These are phyloP conservation scores for Lithospermum erythrorhizon DNA, from an alignment of 257 asterid genomes.

Conservation along the genomic window DNA sequence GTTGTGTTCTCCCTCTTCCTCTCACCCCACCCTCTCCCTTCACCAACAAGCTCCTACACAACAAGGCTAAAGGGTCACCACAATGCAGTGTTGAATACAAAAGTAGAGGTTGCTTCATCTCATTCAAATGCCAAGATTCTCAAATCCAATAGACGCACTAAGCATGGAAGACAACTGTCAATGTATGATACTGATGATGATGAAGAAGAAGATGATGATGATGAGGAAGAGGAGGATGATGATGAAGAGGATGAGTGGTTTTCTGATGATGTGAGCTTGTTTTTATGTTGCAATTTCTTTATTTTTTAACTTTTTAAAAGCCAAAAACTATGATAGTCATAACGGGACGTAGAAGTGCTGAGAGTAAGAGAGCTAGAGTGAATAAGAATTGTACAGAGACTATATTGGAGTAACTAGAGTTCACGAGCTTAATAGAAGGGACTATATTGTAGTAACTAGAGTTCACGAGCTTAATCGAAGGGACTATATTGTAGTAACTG, in stretches of 20 bases:
- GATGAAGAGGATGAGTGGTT: slow-evolving; percentile 25
- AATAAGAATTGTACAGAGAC: no score
- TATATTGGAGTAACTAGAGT: no score
- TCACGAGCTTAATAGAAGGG: no score
- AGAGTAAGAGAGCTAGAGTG: no score
- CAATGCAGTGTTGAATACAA: background rate
- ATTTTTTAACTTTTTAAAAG: no score
- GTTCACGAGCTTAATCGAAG: no score
- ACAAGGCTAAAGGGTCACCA: background rate
- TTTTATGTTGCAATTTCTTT: background rate
- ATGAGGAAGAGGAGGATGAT: slow-evolving; percentile 15
- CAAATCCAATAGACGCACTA: slow-evolving; percentile 66
- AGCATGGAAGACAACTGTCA: slow-evolving; percentile 50
- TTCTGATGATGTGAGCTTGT: slow-evolving; percentile 50
- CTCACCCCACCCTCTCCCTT: background rate
- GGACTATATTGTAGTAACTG: no score
- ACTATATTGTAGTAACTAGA: no score
- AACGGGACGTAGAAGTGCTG: no score
- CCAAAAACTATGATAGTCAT: no score
- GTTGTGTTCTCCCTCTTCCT: background rate
- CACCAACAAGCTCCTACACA: background rate
- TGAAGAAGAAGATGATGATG: slow-evolving; percentile 7
- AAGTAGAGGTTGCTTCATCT: slow-evolving; percentile 41
- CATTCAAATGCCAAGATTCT: slow-evolving; percentile 68
- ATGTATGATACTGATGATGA: slow-evolving; percentile 43